Percentiles rank a stretch among this genome's conserved stretches.
These are phyloP conservation scores for Kazachstania sp. DNA, from an alignment of 1,139 yeast species.

Conservation along the genomic window DNA sequence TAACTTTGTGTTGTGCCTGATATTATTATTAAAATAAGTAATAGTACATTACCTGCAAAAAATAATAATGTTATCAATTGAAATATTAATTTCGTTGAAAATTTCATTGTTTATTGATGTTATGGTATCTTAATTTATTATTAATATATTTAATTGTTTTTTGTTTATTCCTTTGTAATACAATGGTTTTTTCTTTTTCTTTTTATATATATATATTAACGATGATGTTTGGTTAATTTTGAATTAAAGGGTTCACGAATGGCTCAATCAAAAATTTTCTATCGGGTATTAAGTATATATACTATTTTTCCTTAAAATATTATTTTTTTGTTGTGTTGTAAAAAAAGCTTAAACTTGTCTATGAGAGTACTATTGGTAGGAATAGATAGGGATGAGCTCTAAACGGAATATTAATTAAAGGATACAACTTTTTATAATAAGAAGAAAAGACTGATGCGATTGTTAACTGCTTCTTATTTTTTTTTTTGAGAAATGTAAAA, in stretches of 20 bases:
- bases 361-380: too few species aligned
- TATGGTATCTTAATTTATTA: conserved; percentile 1
- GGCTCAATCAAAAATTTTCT: neutral
- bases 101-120: neutral
- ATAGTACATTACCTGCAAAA: conserved; percentile 39
- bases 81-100: neutral
- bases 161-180: conserved; percentile 1
- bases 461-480: too few species aligned
- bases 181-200: neutral
- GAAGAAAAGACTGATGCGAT: too few species aligned
- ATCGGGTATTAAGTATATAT: neutral
- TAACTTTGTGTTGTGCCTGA: conserved; percentile 54
- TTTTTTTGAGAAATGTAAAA: too few species aligned
- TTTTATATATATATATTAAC: neutral
- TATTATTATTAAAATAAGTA: conserved; percentile 53
- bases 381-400: too few species aligned
- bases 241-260: neutral
- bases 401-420: too few species aligned
- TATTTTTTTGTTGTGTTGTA: neutral
- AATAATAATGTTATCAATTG: conserved; percentile 20
- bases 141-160: neutral
- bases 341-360: too few species aligned
- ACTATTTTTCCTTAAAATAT: neutral
- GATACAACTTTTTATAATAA: too few species aligned
- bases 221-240: neutral